These are phyloP conservation scores for Gracilaria domingensis DNA, from an alignment of 23 red algal genomes.

Conservation along the genomic window DNA sequence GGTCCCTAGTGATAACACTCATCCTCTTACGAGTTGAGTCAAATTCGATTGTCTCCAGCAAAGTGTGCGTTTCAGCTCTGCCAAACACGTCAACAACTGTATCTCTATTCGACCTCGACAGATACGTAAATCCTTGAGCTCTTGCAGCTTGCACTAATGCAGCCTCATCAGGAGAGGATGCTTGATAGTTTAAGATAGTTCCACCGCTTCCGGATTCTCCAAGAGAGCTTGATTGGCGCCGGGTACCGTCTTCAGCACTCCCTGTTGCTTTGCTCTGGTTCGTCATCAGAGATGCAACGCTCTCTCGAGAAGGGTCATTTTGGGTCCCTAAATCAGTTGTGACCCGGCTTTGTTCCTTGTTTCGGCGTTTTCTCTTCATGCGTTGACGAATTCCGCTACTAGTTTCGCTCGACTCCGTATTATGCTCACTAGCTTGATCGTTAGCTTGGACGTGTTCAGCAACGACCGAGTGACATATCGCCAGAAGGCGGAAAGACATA, in stretches of 20 bases:
- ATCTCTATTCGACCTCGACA: conserved; percentile 71
- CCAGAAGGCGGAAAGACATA: conserved; percentile 76
- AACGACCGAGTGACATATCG: conserved; percentile 89
- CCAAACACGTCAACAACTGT: conserved; percentile 74
- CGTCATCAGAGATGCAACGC: neutral
- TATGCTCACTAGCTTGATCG: conserved; percentile 15
- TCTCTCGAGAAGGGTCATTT: conserved; percentile 26
- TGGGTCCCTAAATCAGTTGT: conserved; percentile 6
- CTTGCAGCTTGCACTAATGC: conserved; percentile 89
- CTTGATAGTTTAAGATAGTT: conserved; percentile 75
- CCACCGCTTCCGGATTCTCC: neutral
- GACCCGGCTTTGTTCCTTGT: conserved; percentile 3
- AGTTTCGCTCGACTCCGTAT: conserved; percentile 28
- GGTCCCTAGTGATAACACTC: conserved; percentile 90
- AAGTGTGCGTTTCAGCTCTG: conserved; percentile 48
- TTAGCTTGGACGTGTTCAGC: conserved; percentile 30
- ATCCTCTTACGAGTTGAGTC: conserved; percentile 95
- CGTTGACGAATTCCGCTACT: conserved; percentile 36
- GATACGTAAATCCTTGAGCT: conserved; percentile 69
- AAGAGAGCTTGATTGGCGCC: conserved; percentile 50
- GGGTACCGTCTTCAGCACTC: conserved; percentile 23
- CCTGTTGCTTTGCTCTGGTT: conserved; percentile 16
- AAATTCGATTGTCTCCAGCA: conserved; percentile 92
- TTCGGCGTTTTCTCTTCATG: conserved; percentile 24
- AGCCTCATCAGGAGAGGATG: conserved; percentile 94